Evolutionary conservation across 2,329 filamentous ascomycete genomes (phyloP), one percentile per base, ranked within the genome.

Genomic region (Fusarium odoratissimum): DNA sequence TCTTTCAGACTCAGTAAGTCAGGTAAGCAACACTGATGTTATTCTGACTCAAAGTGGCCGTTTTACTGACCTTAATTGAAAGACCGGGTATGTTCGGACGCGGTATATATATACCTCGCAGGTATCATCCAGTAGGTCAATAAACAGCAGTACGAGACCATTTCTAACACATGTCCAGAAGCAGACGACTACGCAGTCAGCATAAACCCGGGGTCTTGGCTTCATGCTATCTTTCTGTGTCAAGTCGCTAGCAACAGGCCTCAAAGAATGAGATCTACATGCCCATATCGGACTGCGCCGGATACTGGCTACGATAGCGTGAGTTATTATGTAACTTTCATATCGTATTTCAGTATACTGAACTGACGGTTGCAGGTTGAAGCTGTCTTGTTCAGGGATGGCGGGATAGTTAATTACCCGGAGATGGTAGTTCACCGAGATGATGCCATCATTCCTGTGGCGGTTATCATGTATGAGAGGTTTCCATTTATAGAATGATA

Each of bases 351-450:
- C 23, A 28, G 5, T 2, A 13, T 14, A 5, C 17, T 70, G 4
- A 59, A 11, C 42, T 17, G 13, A 1, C 17, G 5, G 6, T 13
- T 4, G 3, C 30, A 72, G 69, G 55, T 73, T 1, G 33, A 59
- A 30, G 69, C 44, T 10, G 21, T 56, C 9, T 28, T 41, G 3
- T 1, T 4, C 1, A 14, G 5, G 7, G 7, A 59, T 0, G 65
- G 69, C 2, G 70, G 68, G 4, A 3, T 28, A 3, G 42, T 70
- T 1, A 30, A 17, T 6, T 42, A 58, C 19, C 70, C 62, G 0
- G 61, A 73, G 31, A 59, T 48, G 1, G 37, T 71, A 1, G 66
- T 73, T 1, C 71, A 73, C 25, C 66, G 66, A 1, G 44, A 71
- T 21, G 69, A 73, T 5, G 59, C 69, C 0, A 67, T 73, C 3